phyloP scores from a whole-genome alignment of 306 rosid species.

The Vicia sativa region DNA sequence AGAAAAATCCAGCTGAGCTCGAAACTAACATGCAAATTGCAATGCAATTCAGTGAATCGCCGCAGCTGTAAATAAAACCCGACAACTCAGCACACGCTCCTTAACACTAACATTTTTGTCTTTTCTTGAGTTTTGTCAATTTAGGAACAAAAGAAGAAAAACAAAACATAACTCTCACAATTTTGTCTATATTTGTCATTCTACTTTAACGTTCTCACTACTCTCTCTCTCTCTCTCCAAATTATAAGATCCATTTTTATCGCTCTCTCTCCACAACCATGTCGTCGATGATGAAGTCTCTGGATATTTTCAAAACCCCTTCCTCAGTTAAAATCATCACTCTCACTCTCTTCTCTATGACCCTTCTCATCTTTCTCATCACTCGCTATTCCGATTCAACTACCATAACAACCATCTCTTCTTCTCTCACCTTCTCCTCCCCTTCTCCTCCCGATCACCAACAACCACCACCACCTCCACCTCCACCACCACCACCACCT shows the following conservation, averaged over 20 bases:
- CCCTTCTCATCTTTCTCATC: slow-evolving; percentile 53
- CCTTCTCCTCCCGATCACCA: neutral
- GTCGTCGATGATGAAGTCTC: neutral
- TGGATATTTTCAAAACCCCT: slow-evolving; percentile 51
- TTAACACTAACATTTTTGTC: neutral
- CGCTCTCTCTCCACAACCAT: neutral
- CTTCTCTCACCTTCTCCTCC: slow-evolving; percentile 39
- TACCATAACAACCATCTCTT: neutral
- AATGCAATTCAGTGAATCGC: neutral
- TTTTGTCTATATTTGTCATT: too few relatives aligned
- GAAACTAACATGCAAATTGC: too few relatives aligned
- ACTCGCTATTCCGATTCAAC: slow-evolving; percentile 33
- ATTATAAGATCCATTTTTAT: neutral
- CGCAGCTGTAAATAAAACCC: neutral
- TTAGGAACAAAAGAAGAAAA: neutral
- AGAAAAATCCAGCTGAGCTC: too few relatives aligned
- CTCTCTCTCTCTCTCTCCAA: neutral
- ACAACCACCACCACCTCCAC: neutral
- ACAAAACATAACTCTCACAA: too few relatives aligned
- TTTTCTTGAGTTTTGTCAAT: neutral
- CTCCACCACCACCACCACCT: neutral
- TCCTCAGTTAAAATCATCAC: slow-evolving; percentile 55
- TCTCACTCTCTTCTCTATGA: slow-evolving; percentile 51
- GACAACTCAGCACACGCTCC: too few relatives aligned
- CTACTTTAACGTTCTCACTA: neutral